Evolutionary conservation across 2,329 filamentous ascomycete genomes (phyloP), one percentile per base, ranked within the genome.

Genomic region (Fonsecaea multimorphosa): DNA sequence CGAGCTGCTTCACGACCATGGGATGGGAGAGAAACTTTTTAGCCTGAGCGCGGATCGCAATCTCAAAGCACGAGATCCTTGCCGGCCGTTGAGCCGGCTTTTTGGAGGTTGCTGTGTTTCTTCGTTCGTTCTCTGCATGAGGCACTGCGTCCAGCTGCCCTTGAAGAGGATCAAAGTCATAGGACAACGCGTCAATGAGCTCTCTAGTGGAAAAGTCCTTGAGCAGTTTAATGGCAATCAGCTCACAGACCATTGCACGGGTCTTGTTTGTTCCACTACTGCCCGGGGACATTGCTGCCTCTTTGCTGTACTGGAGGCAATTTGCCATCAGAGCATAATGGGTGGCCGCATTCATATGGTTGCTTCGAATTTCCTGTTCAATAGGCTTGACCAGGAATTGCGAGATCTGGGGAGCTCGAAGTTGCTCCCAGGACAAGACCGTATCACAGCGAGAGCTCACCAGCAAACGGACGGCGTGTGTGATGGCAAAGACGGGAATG

Each of bases 371-470:
- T 76, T 94, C 90, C 76, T 95, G 91, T 78, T 95, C 92, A 82
- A 97, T 95, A 1, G 94, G 94, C 81, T 97, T 97, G 75, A 97
- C 86, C 38, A 98, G 85, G 76, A 98, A 98, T 75, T 97, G 93
- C 16, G 93, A 97, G 63, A 98, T 90, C 76, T 98, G 94, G 2
- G 94, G 94, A n/a, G 93, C 96, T 69, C 93, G 88, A 68, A 98
- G 83, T 77, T 98, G 94, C 70, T 98, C 94, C 93, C 93, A 98
- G 16, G 92, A 90, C 58, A 98, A 81, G 0, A 92, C 94, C 1
- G 93, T 97, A 80, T 98, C 94, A 78, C 92, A 96, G 75, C 91
- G 88, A 65, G 91, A 85, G 71, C 91, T 86, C 66, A 98, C 89
- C 63, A 97, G 85, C 60, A 93, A 88, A 71, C 94, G 91, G 69